Base-by-base conservation (phyloP, 768 basidiomycete species). In the Kwoniella mangroviensis region DNA sequence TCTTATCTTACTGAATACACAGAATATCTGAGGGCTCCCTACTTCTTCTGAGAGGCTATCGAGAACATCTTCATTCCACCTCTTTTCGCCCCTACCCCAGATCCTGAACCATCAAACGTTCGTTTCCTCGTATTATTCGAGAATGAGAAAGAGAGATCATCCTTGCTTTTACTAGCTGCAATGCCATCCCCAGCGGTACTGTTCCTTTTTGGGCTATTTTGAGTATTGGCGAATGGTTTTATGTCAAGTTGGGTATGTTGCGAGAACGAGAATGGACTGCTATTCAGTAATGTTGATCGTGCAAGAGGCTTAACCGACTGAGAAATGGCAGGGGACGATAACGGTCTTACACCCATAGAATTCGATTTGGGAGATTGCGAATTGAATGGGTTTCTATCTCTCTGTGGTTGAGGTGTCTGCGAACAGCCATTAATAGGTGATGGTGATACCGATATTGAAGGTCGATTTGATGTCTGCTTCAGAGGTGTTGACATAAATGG, bases 31-130 rank as follows among this genome's bases (percentile, higher is more conserved):
- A n/a, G n/a, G n/a, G n/a, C n/a, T n/a, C n/a, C n/a, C 58, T 57
- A 60, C 34, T 19, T 59, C 55, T 34, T 63, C 19, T 45, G 24
- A n/a, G 55, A 53, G 28, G 49, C 63, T 41, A 69, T 9, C 6
- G 63, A 57, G 26, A 70, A 65, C 69, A 70, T 70, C 63, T 65
- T 70, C 69, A 70, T 70, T 12, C 58, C 69, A 15, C 51, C 51
- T 49, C 69, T 40, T 28, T 65, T 70, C 43, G 15, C 19, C 26
- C 60, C 61, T 3, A 22, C 41, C 11, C 28, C 28, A 15, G 19
- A 22, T 10, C 34, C 68, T 19, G 10, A 10, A 5, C 69, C 69
- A 11, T 52, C 69, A 22, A 70, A 65, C 2, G 41, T 45, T 22
- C 69, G 26, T 45, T 70, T 70, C 63, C 51, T 60, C 13, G 58